Evolutionary conservation across 164 flowering plant genomes (phyloP).

Genomic region (Hamamelis virginiana): DNA sequence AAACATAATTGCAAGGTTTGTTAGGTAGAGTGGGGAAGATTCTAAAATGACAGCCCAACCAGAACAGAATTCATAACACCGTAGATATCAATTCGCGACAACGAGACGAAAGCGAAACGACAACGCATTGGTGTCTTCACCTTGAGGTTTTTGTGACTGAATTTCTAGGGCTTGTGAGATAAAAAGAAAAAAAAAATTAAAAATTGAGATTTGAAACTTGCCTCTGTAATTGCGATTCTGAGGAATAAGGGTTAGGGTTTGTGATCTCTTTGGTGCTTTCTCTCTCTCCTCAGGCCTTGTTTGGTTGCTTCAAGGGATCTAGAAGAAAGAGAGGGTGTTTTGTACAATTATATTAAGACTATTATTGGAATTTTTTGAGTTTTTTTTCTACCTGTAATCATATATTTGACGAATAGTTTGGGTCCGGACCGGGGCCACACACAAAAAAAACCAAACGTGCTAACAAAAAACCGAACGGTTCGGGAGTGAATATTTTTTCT

Average conservation of each 20-base stretch:
- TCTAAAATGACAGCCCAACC: constrained; percentile 29
- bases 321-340: no score
- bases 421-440: no score
- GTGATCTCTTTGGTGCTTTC: background rate
- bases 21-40: constrained; percentile 16
- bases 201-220: background rate
- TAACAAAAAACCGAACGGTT: no score
- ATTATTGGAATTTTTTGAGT: no score
- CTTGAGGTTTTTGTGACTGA: constrained; percentile 2
- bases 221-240: background rate
- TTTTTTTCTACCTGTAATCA: no score
- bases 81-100: background rate
- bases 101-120: constrained; percentile 15
- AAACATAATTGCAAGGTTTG: background rate
- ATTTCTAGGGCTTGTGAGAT: background rate
- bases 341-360: no score
- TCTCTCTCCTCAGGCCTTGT: background rate
- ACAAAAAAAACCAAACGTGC: no score
- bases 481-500: no score
- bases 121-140: constrained; percentile 6
- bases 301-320: background rate
- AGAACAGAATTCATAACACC: background rate
- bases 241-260: background rate
- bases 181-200: background rate
- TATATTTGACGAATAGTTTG: no score